phyloP scores from a whole-genome alignment of 177 flowering plant species.

The Vitis hybrid region DNA sequence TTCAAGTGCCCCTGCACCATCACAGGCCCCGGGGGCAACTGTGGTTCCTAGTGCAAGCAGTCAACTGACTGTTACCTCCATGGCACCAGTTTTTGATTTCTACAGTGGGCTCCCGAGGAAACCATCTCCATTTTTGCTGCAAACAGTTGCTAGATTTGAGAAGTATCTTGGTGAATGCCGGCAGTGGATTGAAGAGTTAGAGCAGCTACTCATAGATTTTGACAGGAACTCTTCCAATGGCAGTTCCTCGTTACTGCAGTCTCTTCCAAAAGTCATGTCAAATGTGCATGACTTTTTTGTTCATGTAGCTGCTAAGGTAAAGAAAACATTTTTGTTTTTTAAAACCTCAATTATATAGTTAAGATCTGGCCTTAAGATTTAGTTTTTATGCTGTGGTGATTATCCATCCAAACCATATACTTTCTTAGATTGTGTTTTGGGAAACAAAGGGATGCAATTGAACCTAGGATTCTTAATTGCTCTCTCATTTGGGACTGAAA shows the following conservation, averaged over 20 bases:
- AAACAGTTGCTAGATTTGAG: constrained; percentile 81
- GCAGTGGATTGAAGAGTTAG: constrained; percentile 96
- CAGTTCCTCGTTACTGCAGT: constrained; percentile 58
- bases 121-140: constrained; percentile 83
- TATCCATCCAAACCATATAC: neutral
- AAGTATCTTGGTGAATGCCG: constrained; percentile 74
- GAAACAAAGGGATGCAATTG: no score
- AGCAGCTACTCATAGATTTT: constrained; percentile 68
- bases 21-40: constrained; percentile 59
- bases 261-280: constrained; percentile 89
- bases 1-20: constrained; percentile 40
- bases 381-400: neutral
- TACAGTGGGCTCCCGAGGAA: constrained; percentile 86
- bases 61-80: constrained; percentile 49
- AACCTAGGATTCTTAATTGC: no score
- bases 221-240: constrained; percentile 43
- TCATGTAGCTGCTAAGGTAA: constrained; percentile 97
- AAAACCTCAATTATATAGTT: neutral
- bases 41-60: constrained; percentile 33
- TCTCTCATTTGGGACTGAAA: no score
- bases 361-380: neutral
- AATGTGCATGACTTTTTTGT: constrained; percentile 96
- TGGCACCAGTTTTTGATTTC: constrained; percentile 76
- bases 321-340: neutral
- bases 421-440: neutral